phyloP scores from a whole-genome alignment of 2,329 filamentous ascomycete species.

The Podosphaera fusca region DNA sequence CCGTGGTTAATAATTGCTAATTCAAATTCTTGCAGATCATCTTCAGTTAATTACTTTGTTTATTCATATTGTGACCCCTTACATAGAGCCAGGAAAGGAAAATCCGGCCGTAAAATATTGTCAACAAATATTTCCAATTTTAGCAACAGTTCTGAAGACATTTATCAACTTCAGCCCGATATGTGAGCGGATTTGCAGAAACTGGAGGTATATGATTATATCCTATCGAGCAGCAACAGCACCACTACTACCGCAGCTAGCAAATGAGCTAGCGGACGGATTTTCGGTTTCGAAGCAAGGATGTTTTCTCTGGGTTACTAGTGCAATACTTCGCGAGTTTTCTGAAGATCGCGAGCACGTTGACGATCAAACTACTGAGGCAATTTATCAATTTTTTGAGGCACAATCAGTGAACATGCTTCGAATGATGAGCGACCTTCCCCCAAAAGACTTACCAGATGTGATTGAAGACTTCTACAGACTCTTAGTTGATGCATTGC shows the following conservation, averaged over 20 bases:
- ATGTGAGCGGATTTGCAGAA: constrained; percentile 78
- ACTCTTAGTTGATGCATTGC: constrained; percentile 68
- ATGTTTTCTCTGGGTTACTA: constrained; percentile 96
- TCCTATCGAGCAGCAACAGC: constrained; percentile 80
- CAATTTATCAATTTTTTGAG: constrained; percentile 88
- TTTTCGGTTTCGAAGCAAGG: constrained; percentile 76
- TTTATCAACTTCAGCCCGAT: constrained; percentile 75
- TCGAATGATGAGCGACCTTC: constrained; percentile 65
- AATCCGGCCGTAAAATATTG: constrained; percentile 94
- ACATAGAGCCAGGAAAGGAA: constrained; percentile 44
- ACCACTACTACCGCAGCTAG: constrained; percentile 63
- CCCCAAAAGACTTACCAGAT: constrained; percentile 36
- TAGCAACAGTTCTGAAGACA: constrained; percentile 67
- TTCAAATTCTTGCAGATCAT: constrained; percentile 34
- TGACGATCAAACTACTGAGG: constrained; percentile 55
- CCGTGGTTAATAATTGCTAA: neutral
- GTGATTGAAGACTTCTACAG: constrained; percentile 61
- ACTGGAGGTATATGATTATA: constrained; percentile 92
- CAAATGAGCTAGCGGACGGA: constrained; percentile 66
- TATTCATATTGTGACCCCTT: constrained; percentile 53
- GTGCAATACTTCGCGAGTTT: constrained; percentile 85
- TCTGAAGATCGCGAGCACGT: constrained; percentile 75
- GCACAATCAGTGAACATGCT: constrained; percentile 79
- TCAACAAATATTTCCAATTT: constrained; percentile 73
- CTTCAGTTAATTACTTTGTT: constrained; percentile 84